phyloP scores from a whole-genome alignment of 23 red algal species.

The Gracilaria gracilis region DNA sequence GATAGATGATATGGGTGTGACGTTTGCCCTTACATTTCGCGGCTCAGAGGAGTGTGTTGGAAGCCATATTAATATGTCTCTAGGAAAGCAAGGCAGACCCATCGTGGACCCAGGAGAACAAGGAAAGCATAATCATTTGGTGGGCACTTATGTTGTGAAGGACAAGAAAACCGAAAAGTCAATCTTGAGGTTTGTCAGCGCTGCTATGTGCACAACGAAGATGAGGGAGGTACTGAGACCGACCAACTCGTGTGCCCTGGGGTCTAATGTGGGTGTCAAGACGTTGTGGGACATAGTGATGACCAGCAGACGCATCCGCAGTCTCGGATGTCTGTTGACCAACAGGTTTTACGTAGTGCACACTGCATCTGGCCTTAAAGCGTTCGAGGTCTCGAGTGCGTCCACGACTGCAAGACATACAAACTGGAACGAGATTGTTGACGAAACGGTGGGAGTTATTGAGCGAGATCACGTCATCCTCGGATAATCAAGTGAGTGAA shows the following conservation, averaged over 20 bases:
- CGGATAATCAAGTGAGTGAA: no score
- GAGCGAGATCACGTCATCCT: constrained; percentile 23
- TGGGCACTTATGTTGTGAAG: not conserved
- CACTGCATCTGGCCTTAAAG: constrained; percentile 22
- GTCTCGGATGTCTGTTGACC: constrained; percentile 4
- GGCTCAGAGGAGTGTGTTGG: constrained; percentile 1
- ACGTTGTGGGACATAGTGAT: constrained; percentile 26
- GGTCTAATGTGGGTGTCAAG: not conserved
- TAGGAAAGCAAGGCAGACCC: constrained; percentile 10
- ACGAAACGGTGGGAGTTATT: constrained; percentile 1
- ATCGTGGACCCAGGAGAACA: constrained; percentile 2
- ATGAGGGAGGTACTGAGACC: constrained; percentile 27
- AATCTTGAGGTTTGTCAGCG: constrained; percentile 24
- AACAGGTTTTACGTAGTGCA: constrained; percentile 28
- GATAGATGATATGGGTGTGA: not conserved
- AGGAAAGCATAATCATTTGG: constrained; percentile 9
- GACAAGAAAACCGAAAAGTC: constrained; percentile 28
- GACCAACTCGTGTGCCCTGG: constrained; percentile 18
- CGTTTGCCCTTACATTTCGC: constrained; percentile 6
- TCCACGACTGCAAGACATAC: constrained; percentile 19
- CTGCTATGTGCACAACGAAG: constrained; percentile 13
- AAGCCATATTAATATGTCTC: constrained; percentile 33
- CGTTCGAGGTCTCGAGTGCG: constrained; percentile 26
- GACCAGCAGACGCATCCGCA: constrained; percentile 18
- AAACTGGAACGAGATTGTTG: not conserved